Evolutionary conservation across 306 rosid genomes (phyloP), one percentile per base, ranked within the genome.

Genomic region (Citrullus colocynthis): DNA sequence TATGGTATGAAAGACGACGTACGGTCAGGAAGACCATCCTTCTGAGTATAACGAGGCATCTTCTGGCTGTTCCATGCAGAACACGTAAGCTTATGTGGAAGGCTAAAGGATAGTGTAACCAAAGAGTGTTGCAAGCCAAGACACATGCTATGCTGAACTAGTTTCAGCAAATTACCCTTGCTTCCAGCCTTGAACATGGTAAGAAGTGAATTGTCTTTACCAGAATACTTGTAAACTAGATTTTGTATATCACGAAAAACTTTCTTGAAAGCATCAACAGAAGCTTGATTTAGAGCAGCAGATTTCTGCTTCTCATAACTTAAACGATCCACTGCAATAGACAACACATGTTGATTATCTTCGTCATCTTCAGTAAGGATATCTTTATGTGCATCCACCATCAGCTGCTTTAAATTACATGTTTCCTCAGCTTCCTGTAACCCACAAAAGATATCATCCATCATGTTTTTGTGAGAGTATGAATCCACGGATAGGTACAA

Each of bases 151-250:
- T 95, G 97, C 64, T 92, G 99, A 77, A 86, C 97, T 82, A 95
- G 71, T 84, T 85, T 95, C 83, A 88, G 77, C 79, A 95, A 75
- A 80, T 91, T 95, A 79, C 99, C 97, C 89, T 95, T 95, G 89
- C 99, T 95, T 85, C 99, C 99, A 77, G 99, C 96, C 87, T 88
- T 95, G 45, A 83, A 73, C 97, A 95, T 95, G n/a, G 88, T 61
- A 58, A 95, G 84, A 42, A 95, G 83, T 41, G 92, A 65, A 81
- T 95, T 92, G 62, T 85, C 89, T 79, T 58, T 84, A 60, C 81
- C 55, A 10, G 90, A 91, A 82, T 89, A 89, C 83, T 85, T 92
- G 60, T 83, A 87, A 66, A 85, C 89, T 82, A 92, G 83, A 85
- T 84, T 86, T 73, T 91, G 96, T 75, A 95, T 84, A 82, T 88